These are phyloP conservation scores for Coemansia sp. DNA, from an alignment of 192 early-diverging fungal species.

Conservation along the genomic window DNA sequence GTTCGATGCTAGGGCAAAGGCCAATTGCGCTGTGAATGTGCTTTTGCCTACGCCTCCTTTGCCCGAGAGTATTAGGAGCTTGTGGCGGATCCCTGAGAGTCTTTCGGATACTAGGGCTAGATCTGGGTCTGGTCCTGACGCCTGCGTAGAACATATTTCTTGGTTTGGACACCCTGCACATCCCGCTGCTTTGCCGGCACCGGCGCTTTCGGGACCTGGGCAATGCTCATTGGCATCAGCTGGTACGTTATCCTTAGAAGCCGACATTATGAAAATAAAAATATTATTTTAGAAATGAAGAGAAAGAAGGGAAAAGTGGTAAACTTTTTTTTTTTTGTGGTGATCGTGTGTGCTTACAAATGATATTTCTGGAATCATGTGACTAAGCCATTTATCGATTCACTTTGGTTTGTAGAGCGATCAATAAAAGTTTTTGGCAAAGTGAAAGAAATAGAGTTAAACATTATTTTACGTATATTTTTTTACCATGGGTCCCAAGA, in stretches of 20 bases:
- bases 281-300: neutral
- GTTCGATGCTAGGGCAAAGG: conserved; percentile 71
- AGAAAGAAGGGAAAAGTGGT: neutral
- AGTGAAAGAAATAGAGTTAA: too few species aligned
- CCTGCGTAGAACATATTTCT: conserved; percentile 71
- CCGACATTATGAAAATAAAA: neutral
- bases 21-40: conserved; percentile 88
- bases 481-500: too few species aligned
- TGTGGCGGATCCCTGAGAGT: conserved; percentile 70
- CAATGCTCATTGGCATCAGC: conserved; percentile 71
- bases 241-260: neutral
- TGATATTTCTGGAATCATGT: too few species aligned
- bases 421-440: too few species aligned
- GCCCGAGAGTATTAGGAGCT: conserved; percentile 92
- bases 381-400: too few species aligned
- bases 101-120: conserved; percentile 68
- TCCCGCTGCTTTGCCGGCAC: conserved; percentile 72
- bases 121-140: conserved; percentile 83
- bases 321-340: too few species aligned
- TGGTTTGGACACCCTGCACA: conserved; percentile 88
- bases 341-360: too few species aligned
- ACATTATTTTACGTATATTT: too few species aligned
- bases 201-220: conserved; percentile 72
- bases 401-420: too few species aligned
- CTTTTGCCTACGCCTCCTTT: conserved; percentile 98